Evolutionary conservation across 352 stramenopile species (phyloP).

Genomic region (Albugo candida): DNA sequence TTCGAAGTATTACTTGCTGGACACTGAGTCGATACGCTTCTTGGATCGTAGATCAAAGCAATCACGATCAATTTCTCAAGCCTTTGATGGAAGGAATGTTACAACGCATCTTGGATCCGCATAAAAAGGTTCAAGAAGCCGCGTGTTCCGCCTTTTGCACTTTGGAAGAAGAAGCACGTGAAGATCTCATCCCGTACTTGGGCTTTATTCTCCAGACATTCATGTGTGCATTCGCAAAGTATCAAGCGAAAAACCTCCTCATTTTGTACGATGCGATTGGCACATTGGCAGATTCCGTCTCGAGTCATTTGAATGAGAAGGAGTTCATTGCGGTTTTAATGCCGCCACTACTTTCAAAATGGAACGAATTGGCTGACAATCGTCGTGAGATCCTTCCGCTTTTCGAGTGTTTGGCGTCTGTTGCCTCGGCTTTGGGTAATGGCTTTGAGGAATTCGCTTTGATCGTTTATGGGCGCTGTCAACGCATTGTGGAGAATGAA

Average conservation of each 20-base stretch:
- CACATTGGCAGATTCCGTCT: conserved; percentile 88
- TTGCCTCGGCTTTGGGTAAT: conserved; percentile 62
- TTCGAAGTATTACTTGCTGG: conserved; percentile 90
- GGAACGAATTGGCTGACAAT: conserved; percentile 65
- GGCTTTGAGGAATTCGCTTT: conserved; percentile 79
- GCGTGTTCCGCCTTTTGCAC: conserved; percentile 89
- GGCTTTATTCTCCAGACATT: conserved; percentile 83
- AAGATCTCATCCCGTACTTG: conserved; percentile 87
- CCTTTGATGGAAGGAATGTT: conserved; percentile 78
- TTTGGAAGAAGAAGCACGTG: conserved; percentile 84
- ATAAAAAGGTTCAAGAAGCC: conserved; percentile 92
- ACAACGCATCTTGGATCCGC: conserved; percentile 71
- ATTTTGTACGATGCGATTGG: conserved; percentile 93
- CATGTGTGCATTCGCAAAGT: conserved; percentile 84
- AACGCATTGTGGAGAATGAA: conserved; percentile 70
- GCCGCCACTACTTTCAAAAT: conserved; percentile 85
- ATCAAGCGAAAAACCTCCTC: conserved; percentile 87
- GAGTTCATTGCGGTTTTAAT: conserved; percentile 86
- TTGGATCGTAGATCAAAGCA: conserved; percentile 84
- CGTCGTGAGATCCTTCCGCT: conserved; percentile 70
- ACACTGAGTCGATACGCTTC: conserved; percentile 82
- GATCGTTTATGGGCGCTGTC: conserved; percentile 59
- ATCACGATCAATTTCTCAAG: conserved; percentile 55
- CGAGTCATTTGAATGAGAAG: conserved; percentile 80
- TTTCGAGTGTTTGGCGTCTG: conserved; percentile 79